phyloP scores from a whole-genome alignment of 768 basidiomycete genomes.

The Filobasidium floriforme region DNA sequence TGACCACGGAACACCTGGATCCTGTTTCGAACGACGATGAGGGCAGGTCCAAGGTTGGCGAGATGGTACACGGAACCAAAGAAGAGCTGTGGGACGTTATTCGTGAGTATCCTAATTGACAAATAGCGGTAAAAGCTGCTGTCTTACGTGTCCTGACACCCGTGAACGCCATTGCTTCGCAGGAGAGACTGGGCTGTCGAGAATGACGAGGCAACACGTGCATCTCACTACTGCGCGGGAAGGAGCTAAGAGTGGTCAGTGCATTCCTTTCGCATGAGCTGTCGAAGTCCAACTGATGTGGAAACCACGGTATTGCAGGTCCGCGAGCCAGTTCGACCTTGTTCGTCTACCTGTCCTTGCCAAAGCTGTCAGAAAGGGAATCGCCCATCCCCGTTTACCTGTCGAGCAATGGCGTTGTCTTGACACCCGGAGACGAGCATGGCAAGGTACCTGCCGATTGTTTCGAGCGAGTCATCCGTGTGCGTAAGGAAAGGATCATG shows the following conservation, averaged over 20 bases:
- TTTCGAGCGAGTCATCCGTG: conserved; percentile 62
- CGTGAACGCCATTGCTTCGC: neutral
- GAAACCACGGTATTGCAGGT: conserved; percentile 49
- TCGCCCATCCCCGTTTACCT: conserved; percentile 54
- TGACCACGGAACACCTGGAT: conserved; percentile 35
- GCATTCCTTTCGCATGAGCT: too few relatives aligned
- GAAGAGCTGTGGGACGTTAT: conserved; percentile 38
- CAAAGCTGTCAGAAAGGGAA: conserved; percentile 44
- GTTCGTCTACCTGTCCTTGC: conserved; percentile 71
- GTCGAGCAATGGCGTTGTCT: conserved; percentile 79
- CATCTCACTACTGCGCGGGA: conserved; percentile 73
- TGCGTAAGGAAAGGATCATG: conserved; percentile 20
- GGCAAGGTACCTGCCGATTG: conserved; percentile 60
- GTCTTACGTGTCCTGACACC: too few relatives aligned
- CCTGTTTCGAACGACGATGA: conserved; percentile 45
- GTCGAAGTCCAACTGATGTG: too few relatives aligned
- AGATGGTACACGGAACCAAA: conserved; percentile 41
- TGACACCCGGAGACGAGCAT: conserved; percentile 65
- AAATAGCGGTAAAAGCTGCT: too few relatives aligned
- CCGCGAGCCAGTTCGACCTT: conserved; percentile 73
- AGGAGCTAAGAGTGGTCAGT: conserved; percentile 67
- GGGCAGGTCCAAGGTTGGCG: conserved; percentile 57
- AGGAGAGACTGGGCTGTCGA: conserved; percentile 68
- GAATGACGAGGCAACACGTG: conserved; percentile 83
- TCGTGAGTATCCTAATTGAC: conserved; percentile 26